Conservation (phyloP, 768 basidiomycete genomes). For the Coprinopsis marcescibilis region DNA sequence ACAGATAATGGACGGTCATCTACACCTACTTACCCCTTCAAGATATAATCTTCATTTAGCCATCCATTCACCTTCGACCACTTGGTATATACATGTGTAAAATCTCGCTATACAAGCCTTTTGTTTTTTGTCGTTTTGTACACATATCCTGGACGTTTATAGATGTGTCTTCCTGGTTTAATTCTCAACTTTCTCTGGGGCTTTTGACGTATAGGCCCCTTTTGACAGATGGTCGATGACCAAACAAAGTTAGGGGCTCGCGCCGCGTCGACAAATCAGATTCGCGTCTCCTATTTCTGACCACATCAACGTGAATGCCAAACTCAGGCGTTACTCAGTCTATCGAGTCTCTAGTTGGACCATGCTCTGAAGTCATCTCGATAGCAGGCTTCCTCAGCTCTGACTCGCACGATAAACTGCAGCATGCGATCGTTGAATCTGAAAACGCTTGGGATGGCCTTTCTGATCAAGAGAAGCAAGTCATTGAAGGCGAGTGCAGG, state of each 20-base stretch:
- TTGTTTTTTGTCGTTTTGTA: neutral
- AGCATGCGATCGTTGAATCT: neutral
- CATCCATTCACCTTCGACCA: conserved; percentile 4
- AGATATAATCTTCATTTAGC: conserved; percentile 4
- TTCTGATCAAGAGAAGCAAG: conserved; percentile 21
- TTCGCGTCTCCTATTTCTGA: too few species aligned
- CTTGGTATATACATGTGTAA: conserved; percentile 1
- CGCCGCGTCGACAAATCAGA: too few species aligned
- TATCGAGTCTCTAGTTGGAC: conserved; percentile 56
- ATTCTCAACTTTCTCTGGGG: too few species aligned
- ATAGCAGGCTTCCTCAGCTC: conserved; percentile 39
- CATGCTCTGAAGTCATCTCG: conserved; percentile 51
- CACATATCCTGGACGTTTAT: neutral
- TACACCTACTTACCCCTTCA: conserved; percentile 6
- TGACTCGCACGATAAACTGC: conserved; percentile 16
- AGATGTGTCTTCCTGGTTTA: too few species aligned
- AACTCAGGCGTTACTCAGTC: conserved; percentile 20
- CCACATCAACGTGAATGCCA: conserved; percentile 18
- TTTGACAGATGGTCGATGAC: too few species aligned
- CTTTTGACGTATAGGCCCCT: too few species aligned
- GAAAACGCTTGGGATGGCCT: conserved; percentile 11
- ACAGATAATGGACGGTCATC: neutral
- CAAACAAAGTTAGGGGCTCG: too few species aligned
- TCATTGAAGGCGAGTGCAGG: conserved; percentile 40
- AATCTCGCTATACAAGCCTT: neutral